Evolutionary conservation across 2,329 filamentous ascomycete genomes (phyloP).

Genomic region (Aspergillus japonicus): DNA sequence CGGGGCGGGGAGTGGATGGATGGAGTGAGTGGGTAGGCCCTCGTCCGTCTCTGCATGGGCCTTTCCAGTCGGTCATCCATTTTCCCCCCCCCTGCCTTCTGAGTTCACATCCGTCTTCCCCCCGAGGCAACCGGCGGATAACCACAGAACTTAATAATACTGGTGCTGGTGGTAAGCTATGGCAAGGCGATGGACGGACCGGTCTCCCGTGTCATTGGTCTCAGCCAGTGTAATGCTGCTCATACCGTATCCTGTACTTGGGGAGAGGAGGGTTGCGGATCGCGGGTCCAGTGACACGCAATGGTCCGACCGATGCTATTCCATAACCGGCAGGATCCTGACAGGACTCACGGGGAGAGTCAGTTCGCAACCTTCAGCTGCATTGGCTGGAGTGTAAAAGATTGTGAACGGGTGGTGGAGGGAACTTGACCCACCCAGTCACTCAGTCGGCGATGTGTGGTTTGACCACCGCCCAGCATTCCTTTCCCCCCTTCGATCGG

Average conservation of each 20-base stretch:
- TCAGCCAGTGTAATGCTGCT: neutral
- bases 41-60: neutral
- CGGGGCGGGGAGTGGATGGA: neutral
- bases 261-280: neutral
- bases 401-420: neutral
- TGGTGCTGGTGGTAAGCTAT: too few relatives aligned
- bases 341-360: neutral
- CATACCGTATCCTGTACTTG: neutral
- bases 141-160: neutral
- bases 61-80: neutral
- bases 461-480: neutral
- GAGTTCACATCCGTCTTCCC: neutral
- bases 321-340: neutral
- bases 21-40: neutral
- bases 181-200: too few relatives aligned
- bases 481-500: neutral
- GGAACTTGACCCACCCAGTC: neutral
- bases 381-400: neutral
- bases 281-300: neutral
- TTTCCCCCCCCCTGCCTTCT: neutral
- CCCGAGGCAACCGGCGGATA: neutral
- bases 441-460: neutral
- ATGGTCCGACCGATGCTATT: neutral
- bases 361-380: neutral
- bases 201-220: neutral